Conservation (phyloP, 331 rosid genomes). For the Dryas integrifolia region DNA sequence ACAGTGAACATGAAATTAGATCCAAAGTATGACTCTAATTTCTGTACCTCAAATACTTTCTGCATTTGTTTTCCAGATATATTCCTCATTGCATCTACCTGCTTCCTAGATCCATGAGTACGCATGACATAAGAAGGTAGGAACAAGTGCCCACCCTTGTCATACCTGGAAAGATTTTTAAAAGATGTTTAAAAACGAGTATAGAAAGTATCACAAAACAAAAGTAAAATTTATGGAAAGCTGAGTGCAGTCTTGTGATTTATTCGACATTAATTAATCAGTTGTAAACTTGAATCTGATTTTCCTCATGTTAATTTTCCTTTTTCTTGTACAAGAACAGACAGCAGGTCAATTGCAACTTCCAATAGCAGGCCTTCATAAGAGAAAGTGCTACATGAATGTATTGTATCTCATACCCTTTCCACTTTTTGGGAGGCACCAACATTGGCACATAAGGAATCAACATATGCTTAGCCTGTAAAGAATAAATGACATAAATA, state of each 20-base stretch:
- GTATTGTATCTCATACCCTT: slow-evolving; percentile 53
- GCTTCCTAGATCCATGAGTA: slow-evolving; percentile 82
- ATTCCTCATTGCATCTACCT: slow-evolving; percentile 58
- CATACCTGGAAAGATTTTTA: slow-evolving; percentile 49
- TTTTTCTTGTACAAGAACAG: background rate
- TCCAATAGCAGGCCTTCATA: background rate
- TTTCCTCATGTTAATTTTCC: background rate
- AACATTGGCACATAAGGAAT: slow-evolving; percentile 87
- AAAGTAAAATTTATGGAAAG: background rate
- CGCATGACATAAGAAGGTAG: slow-evolving; percentile 87
- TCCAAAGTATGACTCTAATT: slow-evolving; percentile 12
- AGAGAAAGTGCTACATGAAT: slow-evolving; percentile 22
- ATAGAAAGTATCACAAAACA: slow-evolving; percentile 12
- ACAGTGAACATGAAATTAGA: slow-evolving; percentile 11
- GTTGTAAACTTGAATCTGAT: background rate
- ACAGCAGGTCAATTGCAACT: too few relatives aligned
- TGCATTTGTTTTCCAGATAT: slow-evolving; percentile 57
- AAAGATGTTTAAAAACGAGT: slow-evolving; percentile 19
- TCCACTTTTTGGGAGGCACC: slow-evolving; percentile 85
- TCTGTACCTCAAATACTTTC: slow-evolving; percentile 68
- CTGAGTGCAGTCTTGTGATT: slow-evolving; percentile 13
- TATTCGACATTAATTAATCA: background rate
- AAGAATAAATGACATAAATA: slow-evolving; percentile 30
- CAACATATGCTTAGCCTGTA: slow-evolving; percentile 73
- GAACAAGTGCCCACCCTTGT: slow-evolving; percentile 86